Base-by-base conservation (phyloP, 1,139 yeast genomes). In the Kluyveromyces sp. region DNA sequence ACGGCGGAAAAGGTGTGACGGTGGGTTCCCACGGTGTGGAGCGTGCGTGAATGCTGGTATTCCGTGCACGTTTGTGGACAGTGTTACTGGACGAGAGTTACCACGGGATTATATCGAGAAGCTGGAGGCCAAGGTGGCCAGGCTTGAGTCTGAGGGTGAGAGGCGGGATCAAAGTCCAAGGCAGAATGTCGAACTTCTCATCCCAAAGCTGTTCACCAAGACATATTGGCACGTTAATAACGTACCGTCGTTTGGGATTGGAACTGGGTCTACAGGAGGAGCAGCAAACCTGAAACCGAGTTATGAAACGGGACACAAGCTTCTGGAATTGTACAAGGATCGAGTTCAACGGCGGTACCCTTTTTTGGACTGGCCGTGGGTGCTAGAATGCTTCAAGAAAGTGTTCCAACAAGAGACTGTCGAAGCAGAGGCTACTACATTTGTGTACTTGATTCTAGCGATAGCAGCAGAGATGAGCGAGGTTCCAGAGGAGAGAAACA, bases 1-100 rank as follows among this genome's bases (percentile, higher is more conserved):
- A 43, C 74, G 72, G 53, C 74, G 76, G 55, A 68, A 74, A 53
- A 72, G 72, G 54, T 77, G 81, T 58, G 80, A 76, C 56, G 78
- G 75, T 42, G 66, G 64, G 34, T 74, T 73, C 53, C 79, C 80
- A 3, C 61, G 66, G 38, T 77, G 81, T 51, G 58, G 70, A 25
- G 66, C 67, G 39, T 76, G 80, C 58, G 65, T 59, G 30, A 64
- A 64, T 47, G 68, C 72, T 10, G 70, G 71, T 1, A 65, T 59
- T 3, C 74, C 70, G 41, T 77, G 82, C 54, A 69, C 77, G 28
- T 72, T 77, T 1, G 57, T 74, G 3, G 80, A 76, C 52, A 72
- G 75, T 2, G 71, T 74, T n/a, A 74, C 77, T 1, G 78, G 78
- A 0, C 60, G 77, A 45, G 75, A 73, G 43, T 69, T 76, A 2